phyloP scores from a whole-genome alignment of 2,329 filamentous ascomycete species.

The Fonsecaea nubica region DNA sequence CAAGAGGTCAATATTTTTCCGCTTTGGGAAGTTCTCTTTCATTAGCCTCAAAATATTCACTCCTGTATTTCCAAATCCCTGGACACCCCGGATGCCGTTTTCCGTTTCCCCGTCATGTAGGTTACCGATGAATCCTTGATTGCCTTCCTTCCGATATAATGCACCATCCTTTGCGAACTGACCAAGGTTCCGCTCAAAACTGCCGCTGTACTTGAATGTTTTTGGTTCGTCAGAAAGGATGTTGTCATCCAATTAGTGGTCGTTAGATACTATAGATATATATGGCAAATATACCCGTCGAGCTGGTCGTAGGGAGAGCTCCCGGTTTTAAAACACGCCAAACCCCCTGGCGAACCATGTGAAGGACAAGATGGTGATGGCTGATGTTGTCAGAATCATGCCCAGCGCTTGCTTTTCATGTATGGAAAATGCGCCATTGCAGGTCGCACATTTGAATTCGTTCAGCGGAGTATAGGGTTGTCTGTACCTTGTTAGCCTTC shows the following conservation, averaged over 20 bases:
- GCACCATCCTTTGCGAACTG: conserved; percentile 12
- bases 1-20: conserved; percentile 8
- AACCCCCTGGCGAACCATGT: conserved; percentile 57
- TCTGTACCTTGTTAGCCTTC: conserved; percentile 40
- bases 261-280: conserved; percentile 23
- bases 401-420: conserved; percentile 63
- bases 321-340: conserved; percentile 42
- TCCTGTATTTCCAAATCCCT: conserved; percentile 27
- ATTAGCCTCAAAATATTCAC: neutral
- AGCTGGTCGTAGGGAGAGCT: conserved; percentile 9
- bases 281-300: conserved; percentile 21
- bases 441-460: conserved; percentile 65
- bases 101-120: conserved; percentile 26
- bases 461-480: conserved; percentile 38
- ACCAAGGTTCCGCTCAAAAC: conserved; percentile 11
- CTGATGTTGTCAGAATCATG: conserved; percentile 62
- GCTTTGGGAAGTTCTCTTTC: conserved; percentile 20
- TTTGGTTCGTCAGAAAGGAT: conserved; percentile 24
- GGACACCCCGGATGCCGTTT: conserved; percentile 20
- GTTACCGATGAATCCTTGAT: conserved; percentile 21
- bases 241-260: conserved; percentile 32
- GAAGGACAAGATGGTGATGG: conserved; percentile 65
- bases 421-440: conserved; percentile 58
- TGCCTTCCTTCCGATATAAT: conserved; percentile 8
- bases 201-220: conserved; percentile 32